phyloP scores from a whole-genome alignment of 1,284 basidiomycete genomes.

The Cryptococcus sp. region DNA sequence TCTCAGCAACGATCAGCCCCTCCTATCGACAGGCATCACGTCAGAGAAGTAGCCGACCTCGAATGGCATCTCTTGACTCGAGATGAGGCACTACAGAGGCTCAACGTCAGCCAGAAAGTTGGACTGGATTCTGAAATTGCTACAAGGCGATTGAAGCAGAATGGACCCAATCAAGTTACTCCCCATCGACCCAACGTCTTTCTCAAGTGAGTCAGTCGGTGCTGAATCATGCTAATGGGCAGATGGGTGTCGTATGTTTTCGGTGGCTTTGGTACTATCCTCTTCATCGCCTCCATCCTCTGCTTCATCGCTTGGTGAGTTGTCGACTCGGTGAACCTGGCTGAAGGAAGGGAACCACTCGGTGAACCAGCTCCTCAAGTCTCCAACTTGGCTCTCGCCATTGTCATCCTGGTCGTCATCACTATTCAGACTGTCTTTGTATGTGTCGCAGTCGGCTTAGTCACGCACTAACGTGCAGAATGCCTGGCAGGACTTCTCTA shows the following conservation, averaged over 20 bases:
- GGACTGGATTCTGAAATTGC: slow-evolving; percentile 56
- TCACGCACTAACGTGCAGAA: slow-evolving; percentile 27
- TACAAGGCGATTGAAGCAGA: slow-evolving; percentile 49
- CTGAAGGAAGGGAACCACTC: slow-evolving; percentile 49
- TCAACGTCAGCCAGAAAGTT: slow-evolving; percentile 51
- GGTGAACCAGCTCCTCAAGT: slow-evolving; percentile 49
- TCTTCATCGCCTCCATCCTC: slow-evolving; percentile 54
- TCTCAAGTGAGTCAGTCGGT: slow-evolving; percentile 32
- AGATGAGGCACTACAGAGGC: slow-evolving; percentile 54
- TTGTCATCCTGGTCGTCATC: slow-evolving; percentile 51
- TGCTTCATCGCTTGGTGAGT: slow-evolving; percentile 51
- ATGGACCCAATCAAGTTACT: slow-evolving; percentile 49
- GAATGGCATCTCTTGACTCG: slow-evolving; percentile 56
- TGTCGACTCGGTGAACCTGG: not conserved
- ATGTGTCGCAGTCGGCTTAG: not conserved
- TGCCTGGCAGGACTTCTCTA: slow-evolving; percentile 52
- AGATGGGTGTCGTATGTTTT: slow-evolving; percentile 51
- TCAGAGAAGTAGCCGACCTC: slow-evolving; percentile 43
- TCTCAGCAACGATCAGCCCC: slow-evolving; percentile 21
- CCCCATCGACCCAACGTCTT: slow-evolving; percentile 45
- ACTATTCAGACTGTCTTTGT: slow-evolving; percentile 50
- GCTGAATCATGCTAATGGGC: not conserved
- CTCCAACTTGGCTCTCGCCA: slow-evolving; percentile 51
- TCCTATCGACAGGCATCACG: slow-evolving; percentile 10
- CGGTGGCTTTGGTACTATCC: slow-evolving; percentile 57